Conservation (phyloP, 108 stramenopile species). For the Poteriospumella lacustris region DNA sequence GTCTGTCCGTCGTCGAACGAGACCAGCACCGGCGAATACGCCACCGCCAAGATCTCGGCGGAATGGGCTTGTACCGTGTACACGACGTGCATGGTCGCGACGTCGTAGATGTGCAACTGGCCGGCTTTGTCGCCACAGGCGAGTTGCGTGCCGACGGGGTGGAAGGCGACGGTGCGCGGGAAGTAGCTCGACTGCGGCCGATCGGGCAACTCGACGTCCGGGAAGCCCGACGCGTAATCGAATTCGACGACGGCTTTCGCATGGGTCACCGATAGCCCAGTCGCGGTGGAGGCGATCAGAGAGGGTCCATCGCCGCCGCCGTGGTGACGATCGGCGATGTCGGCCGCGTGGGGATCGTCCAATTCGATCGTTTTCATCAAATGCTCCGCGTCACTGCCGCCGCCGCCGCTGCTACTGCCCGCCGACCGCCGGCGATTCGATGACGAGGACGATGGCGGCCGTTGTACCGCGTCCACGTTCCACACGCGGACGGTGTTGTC, state of each 20-base stretch:
- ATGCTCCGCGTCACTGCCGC: too few species aligned
- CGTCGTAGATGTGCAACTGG: not conserved
- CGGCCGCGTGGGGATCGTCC: too few species aligned
- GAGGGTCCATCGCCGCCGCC: not conserved
- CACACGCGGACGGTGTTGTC: not conserved
- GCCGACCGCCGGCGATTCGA: too few species aligned
- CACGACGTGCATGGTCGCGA: not conserved
- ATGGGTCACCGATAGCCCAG: not conserved
- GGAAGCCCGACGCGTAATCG: not conserved
- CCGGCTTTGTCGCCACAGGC: constrained; percentile 3
- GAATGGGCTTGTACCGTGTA: constrained; percentile 13
- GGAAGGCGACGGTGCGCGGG: not conserved
- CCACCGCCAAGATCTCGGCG: constrained; percentile 10
- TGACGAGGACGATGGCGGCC: not conserved
- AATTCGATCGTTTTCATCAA: too few species aligned
- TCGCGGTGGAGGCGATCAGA: not conserved
- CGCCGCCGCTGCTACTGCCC: too few species aligned
- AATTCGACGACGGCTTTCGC: not conserved
- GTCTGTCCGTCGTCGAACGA: not conserved
- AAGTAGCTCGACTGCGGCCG: not conserved
- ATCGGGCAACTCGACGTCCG: constrained; percentile 23
- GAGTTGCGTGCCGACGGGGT: constrained; percentile 3
- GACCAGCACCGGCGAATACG: constrained; percentile 5
- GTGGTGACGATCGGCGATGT: too few species aligned
- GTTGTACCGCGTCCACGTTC: not conserved